Base-by-base conservation (phyloP, 2,329 filamentous ascomycete genomes). In the Cladophialophora immunda region DNA sequence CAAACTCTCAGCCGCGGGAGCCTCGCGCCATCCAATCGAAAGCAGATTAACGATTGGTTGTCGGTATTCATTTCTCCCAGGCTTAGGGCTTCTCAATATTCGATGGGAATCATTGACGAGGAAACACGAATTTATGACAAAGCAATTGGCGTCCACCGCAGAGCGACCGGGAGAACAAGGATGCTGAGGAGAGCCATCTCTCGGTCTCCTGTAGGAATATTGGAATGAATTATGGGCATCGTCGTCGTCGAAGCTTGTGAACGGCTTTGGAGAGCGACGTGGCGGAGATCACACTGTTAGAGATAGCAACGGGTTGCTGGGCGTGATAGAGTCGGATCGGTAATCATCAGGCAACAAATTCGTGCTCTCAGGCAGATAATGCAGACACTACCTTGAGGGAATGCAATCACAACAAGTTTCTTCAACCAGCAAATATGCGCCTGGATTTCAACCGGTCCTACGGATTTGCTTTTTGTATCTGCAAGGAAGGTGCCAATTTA, bases 71-170 rank as follows among this genome's bases (percentile, higher is more conserved):
- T 22, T 57, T 25, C 63, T 65, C 29, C 50, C 41, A 30, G 58
- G 64, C 41, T 59, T 67, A 67, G 50, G 56, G 38, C 36, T 58
- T 57, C 59, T 61, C 59, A 55, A 53, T 30, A 27, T 54, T 58
- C 50, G 29, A 32, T 17, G 62, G 55, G 62, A 66, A 64, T 55
- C 64, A 54, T 63, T 69, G 61, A 70, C 66, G 68, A 70, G 65
- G 36, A 68, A 32, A 62, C 58, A 70, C 68, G 68, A 70, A 60
- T 61, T 70, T 63, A 70, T 64, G 68, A 70, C 52, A 54, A 47
- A 65, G 53, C 66, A 65, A 65, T 67, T 63, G 62, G 65, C 62
- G 64, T 64, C 13, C 65, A 59, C 45, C 64, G 63, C 59, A 59
- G 19, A 29, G 52, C 32, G 52, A 58, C 52, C 38, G 56, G 45